Conservation (phyloP, 768 basidiomycete genomes). For the Lenzites betulinus region DNA sequence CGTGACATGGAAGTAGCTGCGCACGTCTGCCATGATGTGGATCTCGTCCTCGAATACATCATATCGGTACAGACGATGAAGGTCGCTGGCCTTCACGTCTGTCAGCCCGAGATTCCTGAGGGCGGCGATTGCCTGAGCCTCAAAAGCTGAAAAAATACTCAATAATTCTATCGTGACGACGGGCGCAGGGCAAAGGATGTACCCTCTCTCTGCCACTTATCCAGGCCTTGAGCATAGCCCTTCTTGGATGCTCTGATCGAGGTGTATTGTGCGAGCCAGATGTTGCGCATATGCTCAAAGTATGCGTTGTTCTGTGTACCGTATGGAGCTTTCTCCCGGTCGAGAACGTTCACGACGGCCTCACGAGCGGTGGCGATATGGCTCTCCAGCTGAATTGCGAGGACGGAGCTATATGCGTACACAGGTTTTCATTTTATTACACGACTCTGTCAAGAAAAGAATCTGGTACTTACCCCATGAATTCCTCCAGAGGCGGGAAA, state of each 20-base stretch:
- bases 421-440: too few species aligned
- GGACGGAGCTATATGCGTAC: conserved; percentile 27
- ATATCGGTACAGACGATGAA: conserved; percentile 50
- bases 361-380: conserved; percentile 27
- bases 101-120: neutral
- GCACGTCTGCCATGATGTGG: conserved; percentile 66
- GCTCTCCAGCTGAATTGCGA: conserved; percentile 33
- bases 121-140: neutral
- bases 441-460: neutral
- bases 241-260: neutral
- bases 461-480: conserved; percentile 37
- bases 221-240: neutral
- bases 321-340: conserved; percentile 40
- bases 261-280: conserved; percentile 25
- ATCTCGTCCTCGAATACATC: conserved; percentile 48
- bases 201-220: neutral
- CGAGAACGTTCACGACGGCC: conserved; percentile 37
- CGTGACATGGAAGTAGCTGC: conserved; percentile 71
- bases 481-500: conserved; percentile 38
- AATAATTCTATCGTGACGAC: neutral
- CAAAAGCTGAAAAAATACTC: neutral
- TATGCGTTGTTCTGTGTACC: conserved; percentile 42
- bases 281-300: conserved; percentile 20
- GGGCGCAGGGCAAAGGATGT: neutral
- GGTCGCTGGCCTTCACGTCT: conserved; percentile 28